These are phyloP conservation scores for Dioszegia hungarica DNA, from an alignment of 768 basidiomycete species.

Conservation along the genomic window DNA sequence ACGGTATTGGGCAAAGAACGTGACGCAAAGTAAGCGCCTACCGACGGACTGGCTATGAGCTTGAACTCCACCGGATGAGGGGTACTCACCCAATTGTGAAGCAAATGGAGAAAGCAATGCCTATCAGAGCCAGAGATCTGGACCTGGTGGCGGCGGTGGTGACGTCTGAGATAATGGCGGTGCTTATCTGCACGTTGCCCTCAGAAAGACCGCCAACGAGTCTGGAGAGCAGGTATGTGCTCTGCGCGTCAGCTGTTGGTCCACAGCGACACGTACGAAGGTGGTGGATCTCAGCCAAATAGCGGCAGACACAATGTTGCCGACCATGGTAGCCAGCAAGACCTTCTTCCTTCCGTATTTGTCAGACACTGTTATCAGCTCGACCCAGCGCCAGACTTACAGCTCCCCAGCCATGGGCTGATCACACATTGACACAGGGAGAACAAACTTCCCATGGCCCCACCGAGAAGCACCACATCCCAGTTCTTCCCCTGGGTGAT, in stretches of 20 bases:
- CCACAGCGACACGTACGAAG: slow-evolving; percentile 56
- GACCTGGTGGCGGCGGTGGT: slow-evolving; percentile 74
- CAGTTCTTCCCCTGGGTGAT: slow-evolving; percentile 56
- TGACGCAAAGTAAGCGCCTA: slow-evolving; percentile 95
- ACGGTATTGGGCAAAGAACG: slow-evolving; percentile 60
- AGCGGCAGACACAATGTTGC: slow-evolving; percentile 84
- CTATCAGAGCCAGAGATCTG: slow-evolving; percentile 81
- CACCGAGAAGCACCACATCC: slow-evolving; percentile 93
- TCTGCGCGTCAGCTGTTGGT: slow-evolving; percentile 13
- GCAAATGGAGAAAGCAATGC: slow-evolving; percentile 93
- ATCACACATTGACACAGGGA: slow-evolving; percentile 49
- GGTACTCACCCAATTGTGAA: slow-evolving; percentile 54
- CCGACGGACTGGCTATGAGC: slow-evolving; percentile 57
- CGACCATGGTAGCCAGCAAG: slow-evolving; percentile 80
- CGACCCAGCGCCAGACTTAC: slow-evolving; percentile 5
- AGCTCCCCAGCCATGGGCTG: slow-evolving; percentile 78
- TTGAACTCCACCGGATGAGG: neutral
- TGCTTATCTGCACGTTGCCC: slow-evolving; percentile 93
- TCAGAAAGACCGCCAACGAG: slow-evolving; percentile 90
- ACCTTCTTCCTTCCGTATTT: slow-evolving; percentile 80
- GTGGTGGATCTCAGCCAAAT: slow-evolving; percentile 89
- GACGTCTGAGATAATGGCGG: slow-evolving; percentile 90
- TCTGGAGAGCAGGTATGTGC: slow-evolving; percentile 80
- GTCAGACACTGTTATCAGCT: slow-evolving; percentile 63
- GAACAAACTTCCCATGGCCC: slow-evolving; percentile 67